These are phyloP conservation scores for Lasiosphaeris hirsuta DNA, from an alignment of 495 filamentous ascomycete species.

Conservation along the genomic window DNA sequence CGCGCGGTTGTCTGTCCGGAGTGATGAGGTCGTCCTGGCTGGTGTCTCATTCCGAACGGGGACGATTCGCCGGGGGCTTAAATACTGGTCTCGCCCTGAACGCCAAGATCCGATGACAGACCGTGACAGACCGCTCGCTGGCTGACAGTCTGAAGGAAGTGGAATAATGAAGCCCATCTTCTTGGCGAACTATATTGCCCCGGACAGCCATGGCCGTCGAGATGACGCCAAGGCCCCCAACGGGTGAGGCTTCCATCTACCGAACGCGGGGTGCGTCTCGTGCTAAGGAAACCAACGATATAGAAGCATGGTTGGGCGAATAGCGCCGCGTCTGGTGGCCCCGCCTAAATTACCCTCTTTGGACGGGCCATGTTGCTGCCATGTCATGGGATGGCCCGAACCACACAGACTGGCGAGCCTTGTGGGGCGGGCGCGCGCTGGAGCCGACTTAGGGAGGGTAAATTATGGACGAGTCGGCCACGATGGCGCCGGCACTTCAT, in stretches of 20 bases:
- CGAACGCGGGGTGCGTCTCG: constrained; percentile 17
- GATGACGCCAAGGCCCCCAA: constrained; percentile 2
- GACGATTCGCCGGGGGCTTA: not conserved
- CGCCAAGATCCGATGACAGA: too few species aligned
- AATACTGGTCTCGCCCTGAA: not conserved
- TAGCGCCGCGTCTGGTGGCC: not conserved
- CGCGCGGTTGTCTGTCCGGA: not conserved
- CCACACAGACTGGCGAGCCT: too few species aligned
- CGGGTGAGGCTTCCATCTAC: constrained; percentile 19
- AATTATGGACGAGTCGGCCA: too few species aligned
- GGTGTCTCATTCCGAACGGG: too few species aligned
- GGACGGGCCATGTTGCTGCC: too few species aligned
- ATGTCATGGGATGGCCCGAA: too few species aligned
- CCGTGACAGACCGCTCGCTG: not conserved
- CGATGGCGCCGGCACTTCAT: too few species aligned
- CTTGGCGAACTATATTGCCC: constrained; percentile 14
- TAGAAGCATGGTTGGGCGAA: not conserved
- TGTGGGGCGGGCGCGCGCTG: too few species aligned
- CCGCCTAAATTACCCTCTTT: not conserved
- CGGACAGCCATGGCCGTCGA: constrained; percentile 10
- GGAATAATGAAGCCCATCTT: not conserved
- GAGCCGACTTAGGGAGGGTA: too few species aligned
- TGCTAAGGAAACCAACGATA: not conserved
- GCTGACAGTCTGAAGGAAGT: not conserved
- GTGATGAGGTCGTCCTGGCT: not conserved